Conservation (phyloP, 345 rosid genomes). For the Eucalyptus virginea region DNA sequence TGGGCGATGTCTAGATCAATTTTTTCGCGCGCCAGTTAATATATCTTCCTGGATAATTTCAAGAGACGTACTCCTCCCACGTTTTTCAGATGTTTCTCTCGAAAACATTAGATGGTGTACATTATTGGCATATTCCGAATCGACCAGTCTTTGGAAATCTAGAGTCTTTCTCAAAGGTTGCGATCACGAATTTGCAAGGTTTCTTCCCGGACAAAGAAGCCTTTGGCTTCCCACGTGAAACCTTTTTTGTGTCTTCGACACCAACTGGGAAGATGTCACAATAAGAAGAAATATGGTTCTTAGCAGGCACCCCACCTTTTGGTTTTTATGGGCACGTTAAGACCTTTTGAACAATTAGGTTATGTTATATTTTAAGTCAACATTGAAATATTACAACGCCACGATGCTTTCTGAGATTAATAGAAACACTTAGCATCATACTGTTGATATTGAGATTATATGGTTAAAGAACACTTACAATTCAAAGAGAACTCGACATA, state of each 20-base stretch:
- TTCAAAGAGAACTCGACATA: not conserved
- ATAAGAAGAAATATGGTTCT: not conserved
- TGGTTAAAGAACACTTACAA: not conserved
- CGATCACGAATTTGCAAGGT: not conserved
- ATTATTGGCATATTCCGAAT: not conserved
- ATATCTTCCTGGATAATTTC: not conserved
- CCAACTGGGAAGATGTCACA: not conserved
- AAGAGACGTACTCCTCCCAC: not conserved
- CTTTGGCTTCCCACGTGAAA: not conserved
- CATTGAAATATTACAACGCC: accelerated
- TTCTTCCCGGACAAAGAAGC: not conserved
- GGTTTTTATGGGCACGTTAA: too few relatives aligned
- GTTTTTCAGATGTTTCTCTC: not conserved
- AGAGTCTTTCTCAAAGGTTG: not conserved
- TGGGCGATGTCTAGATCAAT: not conserved
- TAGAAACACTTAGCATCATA: too few relatives aligned
- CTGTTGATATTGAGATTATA: too few relatives aligned
- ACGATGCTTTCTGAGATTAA: not conserved
- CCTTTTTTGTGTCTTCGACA: not conserved
- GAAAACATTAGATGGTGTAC: not conserved
- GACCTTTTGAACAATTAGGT: not conserved
- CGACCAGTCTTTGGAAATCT: not conserved
- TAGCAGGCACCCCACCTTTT: not conserved
- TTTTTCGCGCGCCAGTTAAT: not conserved
- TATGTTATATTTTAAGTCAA: not conserved